Conservation (phyloP, 2,329 filamentous ascomycete genomes). For the Peltaster fructicola region DNA sequence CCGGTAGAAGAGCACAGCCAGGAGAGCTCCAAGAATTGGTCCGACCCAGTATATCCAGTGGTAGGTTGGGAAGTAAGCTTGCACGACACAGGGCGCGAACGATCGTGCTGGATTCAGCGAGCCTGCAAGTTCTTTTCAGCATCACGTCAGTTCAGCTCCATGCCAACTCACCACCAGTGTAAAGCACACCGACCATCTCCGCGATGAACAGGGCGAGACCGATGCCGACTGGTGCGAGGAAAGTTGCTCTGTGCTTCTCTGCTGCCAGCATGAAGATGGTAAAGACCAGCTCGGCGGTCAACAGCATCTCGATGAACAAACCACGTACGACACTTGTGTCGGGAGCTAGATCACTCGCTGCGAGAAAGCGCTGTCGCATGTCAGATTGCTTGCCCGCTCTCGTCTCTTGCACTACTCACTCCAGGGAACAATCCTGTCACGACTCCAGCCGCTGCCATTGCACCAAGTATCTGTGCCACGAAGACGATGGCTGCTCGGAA, state of each 20-base stretch:
- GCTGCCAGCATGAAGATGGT: constrained; percentile 22
- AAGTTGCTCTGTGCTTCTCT: constrained; percentile 17
- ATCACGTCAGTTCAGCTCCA: no score
- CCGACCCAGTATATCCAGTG: constrained; percentile 32
- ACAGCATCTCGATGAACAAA: constrained; percentile 19
- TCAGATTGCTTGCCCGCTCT: constrained; percentile 1
- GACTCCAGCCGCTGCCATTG: constrained; percentile 27
- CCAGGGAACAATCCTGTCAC: constrained; percentile 29
- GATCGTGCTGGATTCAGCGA: constrained; percentile 27
- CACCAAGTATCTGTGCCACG: constrained; percentile 28
- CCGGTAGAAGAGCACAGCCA: constrained; percentile 27
- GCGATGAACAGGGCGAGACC: constrained; percentile 25
- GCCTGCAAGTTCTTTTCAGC: no score
- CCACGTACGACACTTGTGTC: constrained; percentile 27
- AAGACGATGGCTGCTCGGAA: constrained; percentile 25
- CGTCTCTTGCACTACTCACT: constrained; percentile 2
- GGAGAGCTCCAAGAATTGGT: constrained; percentile 22
- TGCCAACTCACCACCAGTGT: constrained; percentile 20
- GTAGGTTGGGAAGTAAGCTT: constrained; percentile 19
- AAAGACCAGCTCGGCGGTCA: constrained; percentile 26
- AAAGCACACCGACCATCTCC: constrained; percentile 25
- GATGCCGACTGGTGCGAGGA: constrained; percentile 13
- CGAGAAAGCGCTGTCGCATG: constrained; percentile 21
- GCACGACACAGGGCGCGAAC: constrained; percentile 24
- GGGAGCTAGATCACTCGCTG: constrained; percentile 25